Evolutionary conservation across 2,329 filamentous ascomycete species (phyloP), one percentile per base, ranked within the genome.

Genomic region (Alternaria solani): DNA sequence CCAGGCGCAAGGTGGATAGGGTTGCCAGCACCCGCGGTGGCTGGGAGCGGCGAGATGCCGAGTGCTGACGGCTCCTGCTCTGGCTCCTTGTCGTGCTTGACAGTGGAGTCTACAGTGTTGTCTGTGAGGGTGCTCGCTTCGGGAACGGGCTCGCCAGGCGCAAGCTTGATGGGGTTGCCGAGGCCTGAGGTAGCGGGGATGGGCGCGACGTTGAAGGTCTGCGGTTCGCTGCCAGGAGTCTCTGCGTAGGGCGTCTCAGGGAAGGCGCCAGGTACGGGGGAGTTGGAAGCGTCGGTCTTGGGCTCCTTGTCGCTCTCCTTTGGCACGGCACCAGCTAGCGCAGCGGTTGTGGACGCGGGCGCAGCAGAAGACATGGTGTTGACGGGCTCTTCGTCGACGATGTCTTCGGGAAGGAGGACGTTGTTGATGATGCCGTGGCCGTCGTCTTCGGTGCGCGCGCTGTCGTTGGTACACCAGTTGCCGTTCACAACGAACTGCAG

Each of bases 401-500:
- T 90, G 75, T 92, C 86, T 64, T 93, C 87, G 59, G 91, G 88
- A 41, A 87, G 86, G 58, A 99, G 86, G 66, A 97, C 88, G 87
- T 98, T 98, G 86, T 98, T 98, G 72, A 93, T 84, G 85, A 94
- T 97, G 73, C 91, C 91, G 73, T 89, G 85, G 67, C 87, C 86
- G 84, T 97, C 94, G 74, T 88, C 87, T 81, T 97, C 94, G 81
- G 91, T 89, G 61, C 91, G 91, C 42, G 89, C 91, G 60, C 88
- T 88, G 71, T 89, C 88, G 80, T 97, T 94, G 78, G 89, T 91
- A 51, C 88, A 89, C 95, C 95, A 99, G 70, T 87, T 87, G 69
- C 91, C 92, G 86, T 99, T 93, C 68, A 97, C 94, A 72, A 99
- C 91, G 79, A 97, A 99, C 94, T 97, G 78, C 72, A 23, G 53